A percentile compares a stretch with the other conserved stretches of the same genome.
phyloP scores from a whole-genome alignment of 2,329 filamentous ascomycete genomes.

The Aspergillus brunneoviolaceus region DNA sequence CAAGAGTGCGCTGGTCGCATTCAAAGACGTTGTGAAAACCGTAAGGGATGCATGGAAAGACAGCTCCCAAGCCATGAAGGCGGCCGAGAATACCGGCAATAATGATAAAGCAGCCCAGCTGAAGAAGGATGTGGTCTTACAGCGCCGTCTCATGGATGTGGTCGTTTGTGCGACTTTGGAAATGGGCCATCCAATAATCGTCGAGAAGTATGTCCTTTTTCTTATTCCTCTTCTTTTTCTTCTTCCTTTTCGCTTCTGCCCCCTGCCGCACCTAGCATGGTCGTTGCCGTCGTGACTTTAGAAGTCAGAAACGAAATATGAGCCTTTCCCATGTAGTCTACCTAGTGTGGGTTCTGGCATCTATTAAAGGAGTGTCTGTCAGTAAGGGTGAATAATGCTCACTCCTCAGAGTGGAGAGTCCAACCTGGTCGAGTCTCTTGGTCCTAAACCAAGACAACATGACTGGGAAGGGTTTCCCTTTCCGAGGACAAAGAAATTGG shows the following conservation, averaged over 20 bases:
- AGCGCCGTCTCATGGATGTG: constrained; percentile 57
- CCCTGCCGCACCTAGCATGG: constrained; percentile 23
- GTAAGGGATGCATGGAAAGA: constrained; percentile 63
- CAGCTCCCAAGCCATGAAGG: constrained; percentile 55
- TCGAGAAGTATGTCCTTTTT: constrained; percentile 50
- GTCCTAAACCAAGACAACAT: constrained; percentile 10
- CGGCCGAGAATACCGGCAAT: constrained; percentile 59
- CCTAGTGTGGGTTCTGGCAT: constrained; percentile 27
- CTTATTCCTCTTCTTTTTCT: neutral
- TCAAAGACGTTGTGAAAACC: constrained; percentile 60
- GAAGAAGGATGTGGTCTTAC: constrained; percentile 57
- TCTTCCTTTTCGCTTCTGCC: constrained; percentile 18
- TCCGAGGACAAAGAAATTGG: neutral
- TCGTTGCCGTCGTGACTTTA: constrained; percentile 31
- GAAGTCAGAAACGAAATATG: constrained; percentile 37
- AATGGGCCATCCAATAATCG: constrained; percentile 47
- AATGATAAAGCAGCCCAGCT: constrained; percentile 54
- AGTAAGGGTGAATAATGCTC: constrained; percentile 26
- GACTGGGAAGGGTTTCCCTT: neutral
- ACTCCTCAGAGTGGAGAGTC: constrained; percentile 10
- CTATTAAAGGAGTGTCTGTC: constrained; percentile 28
- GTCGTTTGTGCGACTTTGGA: constrained; percentile 46
- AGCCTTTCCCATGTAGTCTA: constrained; percentile 37
- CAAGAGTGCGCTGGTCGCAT: constrained; percentile 54
- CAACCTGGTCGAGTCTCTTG: constrained; percentile 4